Conservation (phyloP, 1,284 basidiomycete genomes). For the Afroboletus lepidellus region DNA sequence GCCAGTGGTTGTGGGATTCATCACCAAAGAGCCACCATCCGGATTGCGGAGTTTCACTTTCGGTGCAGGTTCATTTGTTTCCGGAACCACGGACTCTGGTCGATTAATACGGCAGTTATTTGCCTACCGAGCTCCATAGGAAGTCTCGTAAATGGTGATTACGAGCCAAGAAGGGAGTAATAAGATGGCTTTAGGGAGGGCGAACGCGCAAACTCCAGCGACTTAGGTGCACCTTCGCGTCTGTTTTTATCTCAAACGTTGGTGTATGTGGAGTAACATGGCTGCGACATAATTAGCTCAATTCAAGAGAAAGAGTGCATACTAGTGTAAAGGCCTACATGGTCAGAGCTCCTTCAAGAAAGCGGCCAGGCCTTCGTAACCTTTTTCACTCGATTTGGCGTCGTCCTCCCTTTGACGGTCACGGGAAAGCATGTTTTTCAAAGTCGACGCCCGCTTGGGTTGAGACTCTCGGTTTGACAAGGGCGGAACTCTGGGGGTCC, state of each 20-base stretch:
- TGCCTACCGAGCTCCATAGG: background rate
- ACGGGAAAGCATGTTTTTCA: conserved; percentile 62
- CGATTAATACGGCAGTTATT: background rate
- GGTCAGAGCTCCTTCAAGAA: conserved; percentile 50
- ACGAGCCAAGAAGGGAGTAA: background rate
- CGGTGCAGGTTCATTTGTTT: background rate
- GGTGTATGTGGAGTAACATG: background rate
- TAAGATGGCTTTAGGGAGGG: background rate
- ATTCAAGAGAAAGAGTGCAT: background rate
- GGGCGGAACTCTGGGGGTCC: background rate
- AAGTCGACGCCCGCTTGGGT: conserved; percentile 41
- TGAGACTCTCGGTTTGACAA: conserved; percentile 1
- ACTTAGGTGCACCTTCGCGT: background rate
- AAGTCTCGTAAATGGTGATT: too few species aligned
- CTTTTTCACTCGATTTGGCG: conserved; percentile 31
- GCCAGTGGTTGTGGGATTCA: background rate
- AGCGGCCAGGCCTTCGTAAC: conserved; percentile 46
- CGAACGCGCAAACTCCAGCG: background rate
- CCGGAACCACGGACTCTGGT: too few species aligned
- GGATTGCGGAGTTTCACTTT: too few species aligned
- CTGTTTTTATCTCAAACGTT: background rate
- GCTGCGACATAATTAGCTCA: background rate
- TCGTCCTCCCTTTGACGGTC: conserved; percentile 51
- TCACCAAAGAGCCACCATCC: background rate
- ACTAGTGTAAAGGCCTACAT: background rate